Evolutionary conservation across 345 rosid species (phyloP).

Genomic region (Eucalyptus erythrocorys): DNA sequence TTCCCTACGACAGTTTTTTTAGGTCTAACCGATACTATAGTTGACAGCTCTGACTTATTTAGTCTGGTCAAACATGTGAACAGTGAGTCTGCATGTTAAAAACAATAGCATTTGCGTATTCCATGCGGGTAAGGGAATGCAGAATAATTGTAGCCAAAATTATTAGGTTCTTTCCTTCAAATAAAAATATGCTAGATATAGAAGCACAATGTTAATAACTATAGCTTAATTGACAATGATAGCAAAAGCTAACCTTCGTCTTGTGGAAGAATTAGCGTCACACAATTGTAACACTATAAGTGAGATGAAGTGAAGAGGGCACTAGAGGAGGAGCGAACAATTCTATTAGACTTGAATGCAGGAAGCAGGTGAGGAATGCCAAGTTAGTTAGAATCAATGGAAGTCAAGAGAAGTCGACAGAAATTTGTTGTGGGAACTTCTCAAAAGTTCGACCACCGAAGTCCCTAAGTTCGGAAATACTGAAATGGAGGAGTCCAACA

Average conservation of each 20-base stretch:
- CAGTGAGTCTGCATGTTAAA: background rate
- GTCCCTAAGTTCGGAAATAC: background rate
- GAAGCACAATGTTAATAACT: background rate
- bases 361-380: background rate
- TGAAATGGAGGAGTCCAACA: background rate
- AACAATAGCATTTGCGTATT: background rate
- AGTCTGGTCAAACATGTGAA: background rate
- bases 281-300: background rate
- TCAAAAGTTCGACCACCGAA: background rate
- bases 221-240: background rate
- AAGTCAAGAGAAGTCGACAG: background rate
- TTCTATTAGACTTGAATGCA: background rate
- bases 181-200: background rate
- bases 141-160: background rate
- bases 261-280: background rate
- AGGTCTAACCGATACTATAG: background rate
- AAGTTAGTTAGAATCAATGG: background rate
- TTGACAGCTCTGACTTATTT: background rate
- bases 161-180: background rate
- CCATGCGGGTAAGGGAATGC: background rate
- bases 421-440: background rate
- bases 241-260: background rate
- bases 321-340: background rate
- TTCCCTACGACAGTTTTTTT: background rate
- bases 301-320: background rate